A percentile compares a stretch with the other conserved stretches of the same genome.
Evolutionary conservation across 345 rosid species (phyloP).

Genomic region (Eucalyptus marginata): DNA sequence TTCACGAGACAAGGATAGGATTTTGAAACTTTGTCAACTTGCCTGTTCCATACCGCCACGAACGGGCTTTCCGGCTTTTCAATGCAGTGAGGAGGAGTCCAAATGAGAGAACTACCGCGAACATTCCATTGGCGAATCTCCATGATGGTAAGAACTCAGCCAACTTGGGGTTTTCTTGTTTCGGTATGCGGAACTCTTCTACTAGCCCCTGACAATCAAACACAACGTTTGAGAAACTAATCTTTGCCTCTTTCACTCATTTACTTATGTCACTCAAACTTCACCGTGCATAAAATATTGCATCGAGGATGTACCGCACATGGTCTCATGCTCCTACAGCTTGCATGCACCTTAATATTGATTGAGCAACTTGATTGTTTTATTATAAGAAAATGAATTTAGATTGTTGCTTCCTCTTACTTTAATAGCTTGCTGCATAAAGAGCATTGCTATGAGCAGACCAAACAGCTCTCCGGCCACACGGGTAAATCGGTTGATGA

Average conservation of each 20-base stretch:
- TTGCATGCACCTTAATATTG: neutral
- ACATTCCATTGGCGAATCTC: slow-evolving; percentile 98
- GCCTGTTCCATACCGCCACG: slow-evolving; percentile 96
- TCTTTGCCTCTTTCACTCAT: neutral
- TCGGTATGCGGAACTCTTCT: slow-evolving; percentile 77
- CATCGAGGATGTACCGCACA: neutral
- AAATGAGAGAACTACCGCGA: slow-evolving; percentile 78
- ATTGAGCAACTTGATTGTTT: neutral
- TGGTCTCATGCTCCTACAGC: neutral
- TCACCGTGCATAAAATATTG: neutral
- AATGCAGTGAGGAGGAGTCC: slow-evolving; percentile 80
- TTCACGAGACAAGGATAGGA: neutral
- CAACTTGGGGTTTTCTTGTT: slow-evolving; percentile 37
- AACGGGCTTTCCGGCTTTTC: slow-evolving; percentile 77
- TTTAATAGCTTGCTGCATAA: slow-evolving; percentile 95
- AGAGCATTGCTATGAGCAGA: slow-evolving; percentile 94
- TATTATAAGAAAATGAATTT: neutral
- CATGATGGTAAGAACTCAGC: slow-evolving; percentile 56
- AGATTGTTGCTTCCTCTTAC: slow-evolving; percentile 16
- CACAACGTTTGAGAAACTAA: neutral
- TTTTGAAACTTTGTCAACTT: neutral
- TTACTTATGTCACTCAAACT: neutral
- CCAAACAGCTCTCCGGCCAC: slow-evolving; percentile 94
- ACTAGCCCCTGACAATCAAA: slow-evolving; percentile 52
- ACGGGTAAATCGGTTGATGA: slow-evolving; percentile 90